Evolutionary conservation across 257 asterid species (phyloP), one percentile per base, ranked within the genome.

Genomic region (Solanum sitiens): DNA sequence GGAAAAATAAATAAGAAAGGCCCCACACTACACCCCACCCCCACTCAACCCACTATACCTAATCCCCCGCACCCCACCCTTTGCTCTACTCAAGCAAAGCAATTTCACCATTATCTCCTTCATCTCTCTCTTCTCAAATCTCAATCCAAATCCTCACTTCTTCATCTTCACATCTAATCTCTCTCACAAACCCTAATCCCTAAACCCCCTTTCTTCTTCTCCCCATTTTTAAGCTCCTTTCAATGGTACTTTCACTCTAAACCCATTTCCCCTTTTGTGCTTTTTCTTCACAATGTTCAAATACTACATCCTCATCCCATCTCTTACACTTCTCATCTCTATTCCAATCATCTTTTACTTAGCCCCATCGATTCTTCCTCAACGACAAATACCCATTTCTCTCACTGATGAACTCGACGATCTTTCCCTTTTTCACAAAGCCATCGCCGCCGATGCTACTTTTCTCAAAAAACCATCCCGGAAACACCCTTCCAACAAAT

Each of bases 341-440:
- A 67, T 95, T 0, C 98, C 98, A 7, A 40, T 95, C 45, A 87
- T 96, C 33, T 89, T 89, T 93, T 86, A 89, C 82, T 86, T 96
- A 30, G 97, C 89, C 59, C 98, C 99, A 0, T 89, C 88, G 16
- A 86, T 96, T 40, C 95, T 95, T 13, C 97, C 98, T 11, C 93
- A 94, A 30, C 95, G 94, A 63, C 98, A 90, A 45, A 89, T 96
- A 91, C 12, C 93, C 86, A 96, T 96, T 87, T 91, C 98, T 33
- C 84, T 88, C 53, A 94, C 98, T 65, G 99, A 96, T 72, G 99
- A 96, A 87, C 95, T 96, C 86, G 98, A 94, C 85, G 99, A 96
- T 67, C 95, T 96, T 56, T 89, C 98, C 44, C 98, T 96, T 88
- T 96, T 96, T 92, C 98, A 95, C 32, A 92, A 91, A 40, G 98